These are phyloP conservation scores for Aphanomyces astaci DNA, from an alignment of 352 stramenopile species.

Conservation along the genomic window DNA sequence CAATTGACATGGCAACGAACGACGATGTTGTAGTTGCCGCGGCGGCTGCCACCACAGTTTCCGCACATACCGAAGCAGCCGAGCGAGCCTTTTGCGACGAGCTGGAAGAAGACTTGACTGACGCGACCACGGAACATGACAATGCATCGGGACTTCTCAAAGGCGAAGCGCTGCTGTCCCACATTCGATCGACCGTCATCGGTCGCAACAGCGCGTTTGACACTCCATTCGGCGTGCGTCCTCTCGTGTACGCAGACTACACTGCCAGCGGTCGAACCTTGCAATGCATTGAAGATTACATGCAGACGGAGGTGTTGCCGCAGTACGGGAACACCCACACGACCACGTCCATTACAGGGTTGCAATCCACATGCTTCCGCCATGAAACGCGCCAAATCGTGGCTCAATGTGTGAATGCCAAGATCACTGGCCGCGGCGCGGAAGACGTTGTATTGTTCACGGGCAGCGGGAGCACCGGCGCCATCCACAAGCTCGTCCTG, in stretches of 20 bases:
- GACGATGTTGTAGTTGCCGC: background rate
- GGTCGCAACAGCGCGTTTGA: conserved; percentile 42
- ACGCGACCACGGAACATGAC: conserved; percentile 9
- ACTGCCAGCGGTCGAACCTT: conserved; percentile 84
- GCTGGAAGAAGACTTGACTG: conserved; percentile 53
- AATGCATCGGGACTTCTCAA: background rate
- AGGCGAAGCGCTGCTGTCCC: conserved; percentile 28
- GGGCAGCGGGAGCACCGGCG: conserved; percentile 77
- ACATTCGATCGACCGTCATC: conserved; percentile 42
- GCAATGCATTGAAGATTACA: conserved; percentile 69
- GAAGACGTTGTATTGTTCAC: conserved; percentile 95
- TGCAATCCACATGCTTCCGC: conserved; percentile 71
- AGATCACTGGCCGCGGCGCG: conserved; percentile 29
- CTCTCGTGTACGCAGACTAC: conserved; percentile 92
- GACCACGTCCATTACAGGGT: conserved; percentile 38
- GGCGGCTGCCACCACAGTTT: background rate
- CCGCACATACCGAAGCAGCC: background rate
- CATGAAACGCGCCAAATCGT: conserved; percentile 83
- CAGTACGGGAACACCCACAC: conserved; percentile 93
- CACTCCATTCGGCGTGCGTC: conserved; percentile 57
- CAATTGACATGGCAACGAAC: background rate
- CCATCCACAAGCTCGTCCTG: conserved; percentile 69
- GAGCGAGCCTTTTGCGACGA: conserved; percentile 74
- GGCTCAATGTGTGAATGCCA: conserved; percentile 23
- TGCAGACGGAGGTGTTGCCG: conserved; percentile 69